Evolutionary conservation across 2,329 filamentous ascomycete species (phyloP).

Genomic region (Colletotrichum siamense): DNA sequence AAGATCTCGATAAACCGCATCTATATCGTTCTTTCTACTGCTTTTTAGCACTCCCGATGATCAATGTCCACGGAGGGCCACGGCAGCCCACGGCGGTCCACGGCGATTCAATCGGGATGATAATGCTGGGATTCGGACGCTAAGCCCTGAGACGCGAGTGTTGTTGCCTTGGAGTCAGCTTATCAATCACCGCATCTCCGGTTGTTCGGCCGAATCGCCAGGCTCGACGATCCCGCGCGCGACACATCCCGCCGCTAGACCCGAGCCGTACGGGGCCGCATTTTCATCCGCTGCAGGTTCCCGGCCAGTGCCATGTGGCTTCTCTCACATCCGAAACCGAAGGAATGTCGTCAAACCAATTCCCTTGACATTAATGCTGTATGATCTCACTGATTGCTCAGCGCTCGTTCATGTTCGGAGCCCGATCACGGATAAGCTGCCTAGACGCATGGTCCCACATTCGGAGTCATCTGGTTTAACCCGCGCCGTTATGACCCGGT

Average conservation of each 20-base stretch:
- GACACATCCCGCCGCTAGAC: not conserved
- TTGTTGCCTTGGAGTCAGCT: not conserved
- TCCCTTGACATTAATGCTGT: not conserved
- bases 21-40: not conserved
- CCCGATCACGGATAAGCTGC: not conserved
- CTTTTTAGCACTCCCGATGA: not conserved
- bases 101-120: not conserved
- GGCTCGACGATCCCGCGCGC: not conserved
- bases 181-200: not conserved
- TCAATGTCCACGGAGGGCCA: not conserved
- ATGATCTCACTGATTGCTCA: not conserved
- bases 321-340: not conserved
- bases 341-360: not conserved
- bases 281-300: not conserved
- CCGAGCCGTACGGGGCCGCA: not conserved
- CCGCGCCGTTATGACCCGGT: not conserved
- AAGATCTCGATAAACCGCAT: not conserved
- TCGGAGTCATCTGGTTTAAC: not conserved
- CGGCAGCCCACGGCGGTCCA: not conserved
- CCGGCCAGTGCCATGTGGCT: not conserved
- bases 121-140: not conserved
- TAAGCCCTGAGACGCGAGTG: not conserved
- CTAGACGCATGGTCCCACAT: not conserved
- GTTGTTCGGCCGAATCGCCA: not conserved
- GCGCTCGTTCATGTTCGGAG: not conserved